Base-by-base conservation (phyloP, 257 asterid species). In the Henckelia pumila region DNA sequence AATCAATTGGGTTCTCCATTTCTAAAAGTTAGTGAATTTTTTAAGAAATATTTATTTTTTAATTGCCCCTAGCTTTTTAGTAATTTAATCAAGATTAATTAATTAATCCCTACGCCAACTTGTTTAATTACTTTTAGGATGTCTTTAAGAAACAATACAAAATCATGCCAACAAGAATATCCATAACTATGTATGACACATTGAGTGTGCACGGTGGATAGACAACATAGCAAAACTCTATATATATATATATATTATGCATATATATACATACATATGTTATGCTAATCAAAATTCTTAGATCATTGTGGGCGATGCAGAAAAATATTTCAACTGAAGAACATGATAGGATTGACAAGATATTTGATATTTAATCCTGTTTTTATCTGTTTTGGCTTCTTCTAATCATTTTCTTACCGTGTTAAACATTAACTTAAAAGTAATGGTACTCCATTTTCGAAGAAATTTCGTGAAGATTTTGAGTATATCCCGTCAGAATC, bases 1-100 rank as follows among this genome's bases (percentile, higher is more conserved):
- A 85, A 89, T 85, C 78, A 83, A 75, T 75, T 83, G 80, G 82
- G 77, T 74, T 76, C 73, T 77, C 82, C 75, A 3, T 40, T 72
- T 37, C 47, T 14, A n/a, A 67, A 86, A 68, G 63, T 22, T 60
- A 30, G 71, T 73, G 26, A 35, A 40, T 72, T 77, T 78, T 73
- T 74, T 59, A 69, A 75, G 66, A 63, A 24, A 30, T n/a, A 14
- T 24, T 22, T 3, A 75, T 35, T 47, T 70, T 69, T 68, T 56
- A 37, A 69, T 52, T 64, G 58, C 60, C 44, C 8, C 7, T 26
- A 73, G 52, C 68, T 65, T 78, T 75, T 67, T 20, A 26, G 11
- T 73, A 68, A 16, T 65, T 61, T 68, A 68, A 67, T 59, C 56
- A 6, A 40, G 50, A 40, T 40, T 40, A n/a, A n/a, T n/a, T n/a